phyloP scores from a whole-genome alignment of 1,284 basidiomycete species.

The Apiotrichum sp. region DNA sequence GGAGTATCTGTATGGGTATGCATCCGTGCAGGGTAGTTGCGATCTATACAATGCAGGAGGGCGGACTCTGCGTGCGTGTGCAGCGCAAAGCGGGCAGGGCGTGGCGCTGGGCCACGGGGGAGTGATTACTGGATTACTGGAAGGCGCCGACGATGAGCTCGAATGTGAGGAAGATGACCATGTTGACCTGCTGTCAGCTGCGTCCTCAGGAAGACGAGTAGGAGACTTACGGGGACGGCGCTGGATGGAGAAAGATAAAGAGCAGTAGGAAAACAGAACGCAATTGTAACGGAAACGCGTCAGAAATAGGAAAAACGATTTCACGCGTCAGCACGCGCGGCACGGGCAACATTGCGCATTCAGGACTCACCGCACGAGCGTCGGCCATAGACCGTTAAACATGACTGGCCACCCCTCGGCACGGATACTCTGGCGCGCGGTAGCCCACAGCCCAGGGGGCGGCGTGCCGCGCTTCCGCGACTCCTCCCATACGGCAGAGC shows the following conservation, averaged over 20 bases:
- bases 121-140: slow-evolving; percentile 9
- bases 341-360: background rate
- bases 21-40: background rate
- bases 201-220: background rate
- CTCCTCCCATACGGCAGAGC: slow-evolving; percentile 55
- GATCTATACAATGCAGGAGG: background rate
- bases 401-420: slow-evolving; percentile 63
- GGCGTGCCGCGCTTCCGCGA: slow-evolving; percentile 3
- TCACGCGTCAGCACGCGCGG: background rate
- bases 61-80: background rate
- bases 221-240: slow-evolving; percentile 30
- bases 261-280: no score
- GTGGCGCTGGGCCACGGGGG: background rate
- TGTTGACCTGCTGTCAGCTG: slow-evolving; percentile 40
- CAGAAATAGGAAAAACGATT: background rate
- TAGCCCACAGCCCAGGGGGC: slow-evolving; percentile 16
- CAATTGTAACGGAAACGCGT: background rate
- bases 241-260: slow-evolving; percentile 6
- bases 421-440: slow-evolving; percentile 55
- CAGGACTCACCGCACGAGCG: slow-evolving; percentile 61
- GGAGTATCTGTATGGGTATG: background rate
- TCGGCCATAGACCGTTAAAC: slow-evolving; percentile 68
- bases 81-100: background rate
- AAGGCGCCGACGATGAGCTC: slow-evolving; percentile 40
- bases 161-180: slow-evolving; percentile 47